Conservation (phyloP, 345 rosid genomes). For the Eucalyptus pauciflora region DNA sequence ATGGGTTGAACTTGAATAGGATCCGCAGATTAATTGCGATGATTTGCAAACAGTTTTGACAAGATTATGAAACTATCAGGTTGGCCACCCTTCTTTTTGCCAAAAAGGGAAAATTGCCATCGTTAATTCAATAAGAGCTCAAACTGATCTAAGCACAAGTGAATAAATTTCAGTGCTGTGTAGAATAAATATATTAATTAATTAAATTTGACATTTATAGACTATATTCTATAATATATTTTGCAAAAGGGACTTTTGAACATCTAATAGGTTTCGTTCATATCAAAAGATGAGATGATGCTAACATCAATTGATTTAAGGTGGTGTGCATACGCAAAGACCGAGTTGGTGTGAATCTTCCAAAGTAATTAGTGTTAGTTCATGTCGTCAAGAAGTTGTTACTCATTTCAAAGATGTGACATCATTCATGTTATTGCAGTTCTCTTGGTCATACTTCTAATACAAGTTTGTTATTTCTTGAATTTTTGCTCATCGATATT, state of each 20-base stretch:
- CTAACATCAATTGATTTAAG: neutral
- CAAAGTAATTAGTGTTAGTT: neutral
- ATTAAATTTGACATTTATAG: neutral
- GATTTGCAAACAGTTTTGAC: neutral
- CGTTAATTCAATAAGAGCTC: neutral
- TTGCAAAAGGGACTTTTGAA: neutral
- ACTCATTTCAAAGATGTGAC: neutral
- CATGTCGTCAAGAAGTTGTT: neutral
- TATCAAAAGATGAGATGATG: neutral
- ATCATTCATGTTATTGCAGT: neutral
- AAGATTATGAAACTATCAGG: neutral
- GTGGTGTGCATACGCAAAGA: neutral
- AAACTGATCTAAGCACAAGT: neutral
- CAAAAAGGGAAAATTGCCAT: neutral
- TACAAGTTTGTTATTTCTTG: neutral
- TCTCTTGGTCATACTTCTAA: neutral
- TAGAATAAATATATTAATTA: neutral
- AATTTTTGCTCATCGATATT: neutral
- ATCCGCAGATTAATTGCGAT: neutral
- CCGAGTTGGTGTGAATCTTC: neutral
- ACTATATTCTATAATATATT: neutral
- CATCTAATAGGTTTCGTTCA: neutral
- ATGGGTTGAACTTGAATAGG: neutral
- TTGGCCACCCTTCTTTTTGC: neutral
- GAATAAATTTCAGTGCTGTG: neutral